These are phyloP conservation scores for Leptodontidium sp. DNA, from an alignment of 2,329 filamentous ascomycete genomes.

Conservation along the genomic window DNA sequence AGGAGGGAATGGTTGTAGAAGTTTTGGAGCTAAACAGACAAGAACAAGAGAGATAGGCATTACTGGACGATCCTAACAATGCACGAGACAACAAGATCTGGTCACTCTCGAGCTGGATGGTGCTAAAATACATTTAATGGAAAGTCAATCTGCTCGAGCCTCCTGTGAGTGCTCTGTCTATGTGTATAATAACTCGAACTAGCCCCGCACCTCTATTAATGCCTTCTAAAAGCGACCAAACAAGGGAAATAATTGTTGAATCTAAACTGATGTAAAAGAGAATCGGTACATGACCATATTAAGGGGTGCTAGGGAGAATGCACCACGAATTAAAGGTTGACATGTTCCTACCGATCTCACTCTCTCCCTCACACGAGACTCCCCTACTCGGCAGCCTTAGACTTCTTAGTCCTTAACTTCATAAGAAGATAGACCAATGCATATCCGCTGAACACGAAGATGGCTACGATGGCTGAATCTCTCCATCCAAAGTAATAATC, in stretches of 20 bases:
- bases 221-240: no score
- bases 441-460: conserved; percentile 54
- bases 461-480: conserved; percentile 60
- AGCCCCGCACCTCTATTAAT: no score
- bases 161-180: no score
- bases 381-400: conserved; percentile 50
- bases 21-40: no score
- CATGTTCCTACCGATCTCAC: background rate
- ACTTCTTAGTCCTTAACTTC: conserved; percentile 57
- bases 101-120: no score
- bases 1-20: no score
- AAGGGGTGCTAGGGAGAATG: background rate
- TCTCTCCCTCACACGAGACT: background rate
- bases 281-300: background rate
- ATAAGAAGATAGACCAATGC: conserved; percentile 55
- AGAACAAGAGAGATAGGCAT: no score
- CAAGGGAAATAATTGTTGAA: background rate
- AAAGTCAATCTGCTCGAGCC: no score
- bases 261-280: background rate
- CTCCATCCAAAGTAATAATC: conserved; percentile 73
- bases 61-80: no score
- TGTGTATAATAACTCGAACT: no score
- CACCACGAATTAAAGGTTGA: background rate
- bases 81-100: no score
- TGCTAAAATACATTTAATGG: no score